Evolutionary conservation across 2,329 filamentous ascomycete species (phyloP), one percentile per base, ranked within the genome.

Genomic region (Fusarium sp.): DNA sequence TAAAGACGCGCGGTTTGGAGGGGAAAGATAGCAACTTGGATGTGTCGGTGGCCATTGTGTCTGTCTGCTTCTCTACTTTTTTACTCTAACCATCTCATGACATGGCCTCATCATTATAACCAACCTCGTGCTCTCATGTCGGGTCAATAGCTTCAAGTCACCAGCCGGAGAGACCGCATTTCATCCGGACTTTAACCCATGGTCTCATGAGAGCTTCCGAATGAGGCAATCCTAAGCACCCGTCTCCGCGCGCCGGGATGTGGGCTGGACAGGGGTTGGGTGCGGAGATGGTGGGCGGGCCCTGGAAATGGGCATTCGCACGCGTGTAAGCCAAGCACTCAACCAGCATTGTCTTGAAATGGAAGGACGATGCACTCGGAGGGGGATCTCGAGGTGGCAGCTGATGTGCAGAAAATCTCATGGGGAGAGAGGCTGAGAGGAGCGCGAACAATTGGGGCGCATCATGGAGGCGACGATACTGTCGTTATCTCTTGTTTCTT

Each of bases 1-100:
- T 78, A 18, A 83, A 83, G 10, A 83, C 78, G 8, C 77, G 76
- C 3, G 79, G 79, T 66, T 80, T 80, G 30, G 63, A 71, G 39
- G 66, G 58, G 46, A 73, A 73, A 4, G 64, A 65, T 47, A 65
- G 68, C 11, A 73, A 46, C 18, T 62, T 61, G 37, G 68, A 51
- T 6, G 54, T 65, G 56, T 69, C 57, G 48, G 63, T 61, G 36
- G 65, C 66, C 68, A 72, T 72, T 13, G 16, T 31, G 36, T 28
- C 31, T 30, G 8, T n/a, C 5, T 43, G 13, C 37, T 23, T 18
- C 37, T 54, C 16, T 53, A 37, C 10, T 30, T 34, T 36, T 50
- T 37, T 41, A 28, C 16, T 44, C 51, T 18, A 46, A 37, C 41
- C 44, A 27, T 52, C 23, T 53, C 59, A 66, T 60, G 58, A 57